Evolutionary conservation across 2,329 filamentous ascomycete species (phyloP).

Genomic region (Talaromyces sp.): DNA sequence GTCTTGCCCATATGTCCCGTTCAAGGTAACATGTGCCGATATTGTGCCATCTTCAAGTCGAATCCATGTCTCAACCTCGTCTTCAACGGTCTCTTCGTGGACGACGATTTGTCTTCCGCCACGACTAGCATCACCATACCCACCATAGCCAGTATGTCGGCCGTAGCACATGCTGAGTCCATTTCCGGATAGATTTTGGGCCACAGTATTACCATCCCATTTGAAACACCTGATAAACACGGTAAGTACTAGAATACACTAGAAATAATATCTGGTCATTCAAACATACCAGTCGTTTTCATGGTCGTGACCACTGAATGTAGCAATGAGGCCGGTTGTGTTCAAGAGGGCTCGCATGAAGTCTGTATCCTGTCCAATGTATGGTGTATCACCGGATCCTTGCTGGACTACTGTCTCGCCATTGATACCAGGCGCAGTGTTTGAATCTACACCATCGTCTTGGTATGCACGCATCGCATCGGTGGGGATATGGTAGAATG

Average conservation of each 20-base stretch:
- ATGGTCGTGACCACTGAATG: constrained; percentile 71
- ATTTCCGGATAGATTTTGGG: constrained; percentile 43
- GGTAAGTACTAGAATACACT: neutral
- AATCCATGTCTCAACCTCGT: constrained; percentile 62
- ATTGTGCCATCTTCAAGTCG: constrained; percentile 59
- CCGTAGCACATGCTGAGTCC: constrained; percentile 60
- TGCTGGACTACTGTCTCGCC: constrained; percentile 46
- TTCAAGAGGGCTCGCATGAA: constrained; percentile 66
- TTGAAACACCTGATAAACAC: constrained; percentile 40
- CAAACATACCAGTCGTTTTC: constrained; percentile 60
- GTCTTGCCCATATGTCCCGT: constrained; percentile 62
- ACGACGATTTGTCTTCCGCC: constrained; percentile 62
- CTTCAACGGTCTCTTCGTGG: constrained; percentile 42
- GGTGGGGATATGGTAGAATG: constrained; percentile 59
- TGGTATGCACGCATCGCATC: constrained; percentile 49
- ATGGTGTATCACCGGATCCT: constrained; percentile 25
- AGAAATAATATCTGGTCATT: neutral
- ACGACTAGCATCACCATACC: constrained; percentile 67
- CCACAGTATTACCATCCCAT: constrained; percentile 34
- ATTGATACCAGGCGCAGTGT: constrained; percentile 52
- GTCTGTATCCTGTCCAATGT: constrained; percentile 55
- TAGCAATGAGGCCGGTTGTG: constrained; percentile 57
- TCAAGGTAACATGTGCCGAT: constrained; percentile 58
- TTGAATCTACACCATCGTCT: constrained; percentile 44
- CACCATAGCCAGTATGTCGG: constrained; percentile 70